Evolutionary conservation across 345 rosid species (phyloP), one percentile per base, ranked within the genome.

Genomic region (Eucalyptus virginea): DNA sequence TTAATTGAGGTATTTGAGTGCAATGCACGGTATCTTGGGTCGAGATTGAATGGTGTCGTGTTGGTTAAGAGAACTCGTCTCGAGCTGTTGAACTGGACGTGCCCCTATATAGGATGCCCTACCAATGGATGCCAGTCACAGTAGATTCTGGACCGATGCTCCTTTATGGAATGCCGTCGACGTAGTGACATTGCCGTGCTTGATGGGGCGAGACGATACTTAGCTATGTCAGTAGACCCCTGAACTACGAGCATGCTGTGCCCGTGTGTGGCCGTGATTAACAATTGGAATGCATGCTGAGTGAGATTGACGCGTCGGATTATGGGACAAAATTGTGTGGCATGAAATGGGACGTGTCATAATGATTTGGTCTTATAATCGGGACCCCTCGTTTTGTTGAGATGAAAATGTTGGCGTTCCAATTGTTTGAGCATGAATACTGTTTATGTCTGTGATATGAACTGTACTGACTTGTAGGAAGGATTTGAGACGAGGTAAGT

Each of bases 71-170:
- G 17, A 49, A 49, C 17, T 1, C 17, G 1, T 49, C 6, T 0
- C 1, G 3, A 49, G 51, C 0, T 49, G 6, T 49, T 49, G 51
- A 49, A 17, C 0, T 49, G 0, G 51, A 49, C 3, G 0, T 14
- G 51, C 51, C 3, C 17, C 6, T 49, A 49, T 49, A 49, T 49
- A 17, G 0, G 51, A 49, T 49, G 17, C 1, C 51, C 0, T 49
- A 49, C 17, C 6, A 14, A 49, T 49, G 0, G 16, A 49, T 49
- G 1, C 0, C 3, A 6, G 1, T 48, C 0, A 14, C 3, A 49
- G 0, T 49, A 49, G 51, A 49, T 5, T 49, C 0, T 14, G 1
- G 17, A 49, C 0, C 0, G 6, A 14, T 49, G 1, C 51, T 49
- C 1, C 3, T 49, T 49, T 14, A 14, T 49, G 17, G 51, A 49